Base-by-base conservation (phyloP, 2,329 filamentous ascomycete genomes). In the Fusarium dimerum region DNA sequence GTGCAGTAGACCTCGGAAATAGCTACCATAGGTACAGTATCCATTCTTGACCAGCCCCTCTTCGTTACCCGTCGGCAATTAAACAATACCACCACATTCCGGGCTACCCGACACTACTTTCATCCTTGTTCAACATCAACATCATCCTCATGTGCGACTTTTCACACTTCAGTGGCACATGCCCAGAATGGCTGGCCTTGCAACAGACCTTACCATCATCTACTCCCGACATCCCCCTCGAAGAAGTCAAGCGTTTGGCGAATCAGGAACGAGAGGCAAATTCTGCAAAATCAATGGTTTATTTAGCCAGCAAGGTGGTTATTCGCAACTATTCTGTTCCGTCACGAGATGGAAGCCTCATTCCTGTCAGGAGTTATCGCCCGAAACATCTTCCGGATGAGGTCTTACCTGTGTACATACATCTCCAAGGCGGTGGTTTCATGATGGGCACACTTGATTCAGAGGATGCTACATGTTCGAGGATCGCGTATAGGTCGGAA, bases 391-490 rank as follows among this genome's bases (percentile, higher is more conserved):
- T 56, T 1, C 34, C 34, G 2, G 5, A 74, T 78, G 65, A 3
- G 52, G 69, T 9, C 6, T 68, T 83, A 0, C 81, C 82, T 0
- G 66, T 83, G 1, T 80, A 77, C 49, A 64, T 80, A 17, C 77
- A 80, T 55, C 65, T 82, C 1, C 82, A 83, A 55, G 81, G 82
- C 4, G 81, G 81, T 3, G 81, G 80, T 0, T 86, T 80, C 51
- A 57, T 83, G 9, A 78, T 80, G n/a, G 83, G 83, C 2, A 80
- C 76, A 0, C 60, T 85, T 3, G 57, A 65, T 1, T 76, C 76
- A 0, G 83, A 86, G 54, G 81, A 85, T 48, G 75, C 76, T 0
- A 71, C 69, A 1, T 85, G 81, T 55, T 66, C 76, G 0, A 70
- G 73, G 0, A 74, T 82, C 10, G 77, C 80, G 0, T 62, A 75